Conservation (phyloP, 805 yeast species). For the Saturnispora kantuleensis region DNA sequence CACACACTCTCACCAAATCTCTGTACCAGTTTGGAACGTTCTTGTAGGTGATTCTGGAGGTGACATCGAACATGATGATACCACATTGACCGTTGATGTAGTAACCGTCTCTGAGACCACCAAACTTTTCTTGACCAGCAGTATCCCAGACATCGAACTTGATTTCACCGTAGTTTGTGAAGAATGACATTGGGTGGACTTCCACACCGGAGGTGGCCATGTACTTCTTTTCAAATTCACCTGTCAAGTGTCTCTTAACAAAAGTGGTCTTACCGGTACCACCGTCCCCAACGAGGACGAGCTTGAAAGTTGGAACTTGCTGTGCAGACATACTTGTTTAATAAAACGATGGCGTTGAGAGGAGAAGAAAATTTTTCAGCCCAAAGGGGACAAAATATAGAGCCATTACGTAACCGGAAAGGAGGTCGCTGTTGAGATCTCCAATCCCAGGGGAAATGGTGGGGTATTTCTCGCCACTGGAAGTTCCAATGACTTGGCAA, state of each 20-base stretch:
- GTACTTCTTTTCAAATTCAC: conserved; percentile 98
- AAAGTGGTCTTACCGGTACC: conserved; percentile 99
- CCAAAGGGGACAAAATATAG: neutral
- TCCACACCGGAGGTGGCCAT: conserved; percentile 99
- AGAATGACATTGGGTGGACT: conserved; percentile 96
- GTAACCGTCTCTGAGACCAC: conserved; percentile 99
- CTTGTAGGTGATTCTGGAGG: conserved; percentile 98
- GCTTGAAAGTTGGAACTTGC: conserved; percentile 87
- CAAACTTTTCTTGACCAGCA: conserved; percentile 99
- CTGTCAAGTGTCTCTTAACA: conserved; percentile 98
- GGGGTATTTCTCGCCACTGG: too few relatives aligned
- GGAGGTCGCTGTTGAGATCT: too few relatives aligned
- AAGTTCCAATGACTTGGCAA: too few relatives aligned
- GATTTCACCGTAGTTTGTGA: conserved; percentile 97
- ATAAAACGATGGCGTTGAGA: neutral
- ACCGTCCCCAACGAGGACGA: conserved; percentile 99
- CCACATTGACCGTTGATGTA: conserved; percentile 99
- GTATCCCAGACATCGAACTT: conserved; percentile 99
- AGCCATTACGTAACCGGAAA: too few relatives aligned
- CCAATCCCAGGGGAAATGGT: too few relatives aligned
- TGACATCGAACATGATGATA: conserved; percentile 99
- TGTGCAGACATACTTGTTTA: conserved; percentile 38
- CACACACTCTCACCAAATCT: conserved; percentile 98
- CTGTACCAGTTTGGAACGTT: conserved; percentile 99
- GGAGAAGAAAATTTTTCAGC: neutral